Percentiles rank a stretch among this genome's conserved stretches.
Evolutionary conservation across 202 grass and related monocot species (phyloP).

Genomic region (Panicum hallii): DNA sequence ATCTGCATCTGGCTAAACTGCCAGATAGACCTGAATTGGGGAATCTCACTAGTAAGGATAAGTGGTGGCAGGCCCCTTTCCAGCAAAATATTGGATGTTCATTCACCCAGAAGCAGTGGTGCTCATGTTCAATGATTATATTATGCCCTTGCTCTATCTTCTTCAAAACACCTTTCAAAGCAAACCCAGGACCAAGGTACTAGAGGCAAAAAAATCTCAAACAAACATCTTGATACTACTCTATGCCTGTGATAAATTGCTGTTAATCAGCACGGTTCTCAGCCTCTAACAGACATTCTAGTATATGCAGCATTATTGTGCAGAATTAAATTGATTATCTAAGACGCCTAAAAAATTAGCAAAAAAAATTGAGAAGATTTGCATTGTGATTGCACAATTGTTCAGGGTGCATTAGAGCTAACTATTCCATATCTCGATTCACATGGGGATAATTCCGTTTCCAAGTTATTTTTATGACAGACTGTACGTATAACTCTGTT

Average conservation of each 20-base stretch:
- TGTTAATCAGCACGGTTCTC: background rate
- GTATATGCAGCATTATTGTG: background rate
- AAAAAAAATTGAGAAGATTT: background rate
- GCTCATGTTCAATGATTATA: background rate
- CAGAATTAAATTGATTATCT: background rate
- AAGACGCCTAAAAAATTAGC: background rate
- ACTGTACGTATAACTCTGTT: background rate
- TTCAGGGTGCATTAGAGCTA: background rate
- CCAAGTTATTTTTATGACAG: conserved; percentile 8
- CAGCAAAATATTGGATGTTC: background rate
- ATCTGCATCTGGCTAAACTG: background rate
- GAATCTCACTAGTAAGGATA: background rate
- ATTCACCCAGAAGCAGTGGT: background rate
- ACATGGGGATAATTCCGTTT: conserved; percentile 16
- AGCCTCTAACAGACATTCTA: background rate
- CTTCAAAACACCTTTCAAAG: background rate
- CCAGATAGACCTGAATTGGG: background rate
- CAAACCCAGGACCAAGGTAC: background rate
- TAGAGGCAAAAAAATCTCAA: conserved; percentile 7
- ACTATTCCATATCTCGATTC: background rate
- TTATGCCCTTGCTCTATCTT: conserved; percentile 6
- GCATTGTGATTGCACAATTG: background rate
- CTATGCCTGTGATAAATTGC: background rate
- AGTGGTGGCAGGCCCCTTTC: background rate
- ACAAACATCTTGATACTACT: background rate